phyloP scores from a whole-genome alignment of 2,329 filamentous ascomycete species.

The Botryotinia narcissicola region DNA sequence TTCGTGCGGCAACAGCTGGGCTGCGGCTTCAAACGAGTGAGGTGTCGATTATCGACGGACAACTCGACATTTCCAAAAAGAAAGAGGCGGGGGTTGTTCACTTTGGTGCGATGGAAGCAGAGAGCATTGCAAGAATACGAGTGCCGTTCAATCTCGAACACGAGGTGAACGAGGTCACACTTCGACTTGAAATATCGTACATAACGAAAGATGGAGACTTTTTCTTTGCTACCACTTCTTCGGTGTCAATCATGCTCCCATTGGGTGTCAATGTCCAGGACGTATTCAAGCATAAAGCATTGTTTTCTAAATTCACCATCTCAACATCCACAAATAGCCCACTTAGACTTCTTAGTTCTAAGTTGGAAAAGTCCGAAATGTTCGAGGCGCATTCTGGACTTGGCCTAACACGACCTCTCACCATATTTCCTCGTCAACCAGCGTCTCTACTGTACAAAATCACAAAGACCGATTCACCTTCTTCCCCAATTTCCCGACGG shows the following conservation, averaged over 20 bases:
- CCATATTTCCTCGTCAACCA: slow-evolving; percentile 78
- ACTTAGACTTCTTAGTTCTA: slow-evolving; percentile 68
- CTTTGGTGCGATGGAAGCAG: slow-evolving; percentile 48
- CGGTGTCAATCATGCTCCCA: slow-evolving; percentile 71
- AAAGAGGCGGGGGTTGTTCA: slow-evolving; percentile 54
- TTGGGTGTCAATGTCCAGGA: slow-evolving; percentile 97
- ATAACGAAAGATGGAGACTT: slow-evolving; percentile 65
- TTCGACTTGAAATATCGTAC: slow-evolving; percentile 76
- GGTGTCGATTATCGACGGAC: slow-evolving; percentile 48
- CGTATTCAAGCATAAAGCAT: slow-evolving; percentile 76
- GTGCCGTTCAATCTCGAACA: slow-evolving; percentile 85
- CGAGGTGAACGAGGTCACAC: slow-evolving; percentile 65
- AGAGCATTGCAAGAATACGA: slow-evolving; percentile 54
- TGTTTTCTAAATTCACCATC: slow-evolving; percentile 90
- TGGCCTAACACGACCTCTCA: slow-evolving; percentile 50
- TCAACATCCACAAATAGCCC: slow-evolving; percentile 76
- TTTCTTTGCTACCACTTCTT: slow-evolving; percentile 59
- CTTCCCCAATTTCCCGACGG: slow-evolving; percentile 35
- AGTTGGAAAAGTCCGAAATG: slow-evolving; percentile 66
- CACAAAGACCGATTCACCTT: slow-evolving; percentile 48
- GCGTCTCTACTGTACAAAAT: slow-evolving; percentile 80
- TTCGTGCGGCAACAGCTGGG: slow-evolving; percentile 64
- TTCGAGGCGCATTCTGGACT: slow-evolving; percentile 64
- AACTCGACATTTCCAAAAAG: slow-evolving; percentile 47
- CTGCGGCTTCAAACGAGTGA: slow-evolving; percentile 62